Evolutionary conservation across 176 grass and related monocot genomes (phyloP).

Genomic region (Aegilops umbellulata): DNA sequence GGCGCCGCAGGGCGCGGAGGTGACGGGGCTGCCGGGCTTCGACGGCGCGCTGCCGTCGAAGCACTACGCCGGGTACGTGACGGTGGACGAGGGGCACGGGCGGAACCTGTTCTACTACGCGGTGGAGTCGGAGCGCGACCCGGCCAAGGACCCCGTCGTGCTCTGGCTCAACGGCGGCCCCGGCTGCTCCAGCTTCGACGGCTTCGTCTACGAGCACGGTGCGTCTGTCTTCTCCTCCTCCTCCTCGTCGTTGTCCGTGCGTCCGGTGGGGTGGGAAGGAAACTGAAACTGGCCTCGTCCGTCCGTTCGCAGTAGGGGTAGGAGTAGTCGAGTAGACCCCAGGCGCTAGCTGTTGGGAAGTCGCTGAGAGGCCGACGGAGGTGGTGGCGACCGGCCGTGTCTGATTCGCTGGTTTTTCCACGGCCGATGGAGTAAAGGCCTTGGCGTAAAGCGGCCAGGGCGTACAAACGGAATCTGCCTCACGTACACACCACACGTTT

Average conservation of each 20-base stretch:
- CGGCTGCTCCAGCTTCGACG: slow-evolving; percentile 60
- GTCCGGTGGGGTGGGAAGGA: no score
- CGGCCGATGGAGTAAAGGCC: background rate
- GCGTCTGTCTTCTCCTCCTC: background rate
- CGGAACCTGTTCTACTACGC: slow-evolving; percentile 53
- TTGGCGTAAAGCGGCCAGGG: background rate
- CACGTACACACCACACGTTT: background rate
- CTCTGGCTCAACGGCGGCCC: slow-evolving; percentile 69
- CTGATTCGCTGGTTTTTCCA: background rate
- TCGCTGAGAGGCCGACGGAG: background rate
- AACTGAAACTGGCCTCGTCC: no score
- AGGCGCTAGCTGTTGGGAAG: background rate
- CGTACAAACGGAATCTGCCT: background rate
- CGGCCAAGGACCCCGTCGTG: slow-evolving; percentile 42
- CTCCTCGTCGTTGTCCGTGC: no score
- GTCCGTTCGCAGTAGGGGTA: no score
- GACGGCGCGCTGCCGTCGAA: slow-evolving; percentile 36
- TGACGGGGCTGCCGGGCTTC: slow-evolving; percentile 38
- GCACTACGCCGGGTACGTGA: slow-evolving; percentile 64
- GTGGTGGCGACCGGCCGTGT: background rate
- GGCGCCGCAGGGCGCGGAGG: slow-evolving; percentile 23
- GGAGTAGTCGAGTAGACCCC: background rate
- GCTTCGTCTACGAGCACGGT: slow-evolving; percentile 74
- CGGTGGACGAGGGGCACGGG: slow-evolving; percentile 41
- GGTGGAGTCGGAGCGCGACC: slow-evolving; percentile 51